phyloP scores from a whole-genome alignment of 129 eudicot species.

The Kitagawia praeruptora region DNA sequence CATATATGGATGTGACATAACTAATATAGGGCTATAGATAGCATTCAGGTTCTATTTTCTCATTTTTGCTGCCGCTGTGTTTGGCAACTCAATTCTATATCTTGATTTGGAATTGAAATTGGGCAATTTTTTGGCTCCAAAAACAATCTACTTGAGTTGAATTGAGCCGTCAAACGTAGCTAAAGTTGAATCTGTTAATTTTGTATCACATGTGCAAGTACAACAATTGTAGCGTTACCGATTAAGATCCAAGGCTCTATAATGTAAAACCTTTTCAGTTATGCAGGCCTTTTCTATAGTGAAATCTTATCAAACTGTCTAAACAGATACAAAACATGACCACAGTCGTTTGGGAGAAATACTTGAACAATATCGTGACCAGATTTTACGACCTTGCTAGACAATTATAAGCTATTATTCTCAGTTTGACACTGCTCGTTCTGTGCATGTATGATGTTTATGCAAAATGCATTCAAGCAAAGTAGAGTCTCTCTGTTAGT shows the following conservation, averaged over 20 bases:
- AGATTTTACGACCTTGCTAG: background rate
- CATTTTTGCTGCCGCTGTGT: background rate
- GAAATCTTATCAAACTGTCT: background rate
- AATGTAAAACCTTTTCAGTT: background rate
- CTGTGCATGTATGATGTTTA: background rate
- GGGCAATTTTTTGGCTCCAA: background rate
- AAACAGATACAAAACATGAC: background rate
- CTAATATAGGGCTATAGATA: background rate
- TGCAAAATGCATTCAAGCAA: background rate
- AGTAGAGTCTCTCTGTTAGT: background rate
- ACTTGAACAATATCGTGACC: background rate
- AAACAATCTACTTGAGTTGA: conserved; percentile 1
- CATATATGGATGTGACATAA: conserved; percentile 1
- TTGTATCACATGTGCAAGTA: background rate
- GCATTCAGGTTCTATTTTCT: background rate
- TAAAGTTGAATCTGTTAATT: background rate
- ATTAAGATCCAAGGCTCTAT: background rate
- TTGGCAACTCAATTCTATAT: conserved; percentile 7
- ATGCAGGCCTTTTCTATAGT: background rate
- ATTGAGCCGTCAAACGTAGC: conserved; percentile 5
- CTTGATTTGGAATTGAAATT: background rate
- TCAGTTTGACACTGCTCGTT: background rate
- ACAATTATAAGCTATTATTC: background rate
- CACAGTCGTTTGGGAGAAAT: background rate
- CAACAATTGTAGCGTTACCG: background rate